Conservation (phyloP, 1,284 basidiomycete genomes). For the Cryptococcus floricola region DNA sequence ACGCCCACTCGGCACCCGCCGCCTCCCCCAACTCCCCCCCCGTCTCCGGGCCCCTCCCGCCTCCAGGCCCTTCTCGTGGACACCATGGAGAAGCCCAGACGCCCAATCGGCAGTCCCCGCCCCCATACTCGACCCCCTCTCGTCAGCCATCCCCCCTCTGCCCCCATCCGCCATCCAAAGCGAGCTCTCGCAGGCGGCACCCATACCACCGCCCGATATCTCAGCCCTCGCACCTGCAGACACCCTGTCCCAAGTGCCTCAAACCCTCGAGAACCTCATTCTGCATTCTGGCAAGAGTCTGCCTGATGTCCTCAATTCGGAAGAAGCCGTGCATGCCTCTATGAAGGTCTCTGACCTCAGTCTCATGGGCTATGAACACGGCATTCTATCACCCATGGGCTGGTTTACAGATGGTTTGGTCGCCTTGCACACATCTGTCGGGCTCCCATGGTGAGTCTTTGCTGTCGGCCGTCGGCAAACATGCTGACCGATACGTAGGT, state of each 20-base stretch:
- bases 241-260: slow-evolving; percentile 28
- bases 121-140: slow-evolving; percentile 9
- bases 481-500: slow-evolving; percentile 38
- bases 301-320: slow-evolving; percentile 42
- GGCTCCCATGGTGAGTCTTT: slow-evolving; percentile 64
- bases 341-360: slow-evolving; percentile 74
- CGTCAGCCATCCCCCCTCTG: slow-evolving; percentile 3
- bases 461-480: neutral
- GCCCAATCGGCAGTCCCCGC: neutral
- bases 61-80: slow-evolving; percentile 25
- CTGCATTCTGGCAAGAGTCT: slow-evolving; percentile 36
- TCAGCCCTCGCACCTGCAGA: slow-evolving; percentile 21
- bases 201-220: slow-evolving; percentile 4
- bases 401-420: slow-evolving; percentile 66
- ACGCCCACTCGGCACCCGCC: neutral
- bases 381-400: slow-evolving; percentile 57
- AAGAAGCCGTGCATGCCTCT: slow-evolving; percentile 45
- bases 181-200: neutral
- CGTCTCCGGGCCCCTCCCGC: slow-evolving; percentile 20
- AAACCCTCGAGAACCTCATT: slow-evolving; percentile 45
- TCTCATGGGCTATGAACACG: slow-evolving; percentile 65
- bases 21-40: slow-evolving; percentile 1
- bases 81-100: slow-evolving; percentile 20
- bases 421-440: slow-evolving; percentile 65
- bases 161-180: slow-evolving; percentile 7